Conservation (phyloP, 2,329 filamentous ascomycete genomes). For the Raffaelea deltoideospora region DNA sequence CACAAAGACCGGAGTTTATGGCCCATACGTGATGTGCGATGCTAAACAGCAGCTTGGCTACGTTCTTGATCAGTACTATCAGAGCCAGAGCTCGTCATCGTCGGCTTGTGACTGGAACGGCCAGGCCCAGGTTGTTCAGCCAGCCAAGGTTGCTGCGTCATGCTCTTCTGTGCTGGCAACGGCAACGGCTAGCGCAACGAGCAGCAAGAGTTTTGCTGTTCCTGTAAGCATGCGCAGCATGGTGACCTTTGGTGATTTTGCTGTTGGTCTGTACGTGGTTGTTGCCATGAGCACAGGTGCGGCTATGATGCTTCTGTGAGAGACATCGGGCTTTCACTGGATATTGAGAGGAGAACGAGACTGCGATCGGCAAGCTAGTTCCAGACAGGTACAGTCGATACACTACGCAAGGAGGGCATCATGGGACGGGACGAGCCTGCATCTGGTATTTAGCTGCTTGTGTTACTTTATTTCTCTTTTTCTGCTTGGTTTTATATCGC, state of each 20-base stretch:
- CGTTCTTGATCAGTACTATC: constrained; percentile 61
- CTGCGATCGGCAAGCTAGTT: not conserved
- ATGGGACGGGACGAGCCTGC: not conserved
- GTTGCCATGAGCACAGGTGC: constrained; percentile 37
- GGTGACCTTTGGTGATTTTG: constrained; percentile 31
- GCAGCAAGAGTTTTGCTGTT: constrained; percentile 22
- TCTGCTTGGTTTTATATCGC: not conserved
- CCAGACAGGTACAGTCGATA: not conserved
- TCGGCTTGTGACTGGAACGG: constrained; percentile 59
- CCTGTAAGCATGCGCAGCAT: constrained; percentile 21
- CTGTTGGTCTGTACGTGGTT: constrained; percentile 33
- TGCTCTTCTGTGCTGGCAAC: constrained; percentile 45
- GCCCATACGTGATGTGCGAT: constrained; percentile 65
- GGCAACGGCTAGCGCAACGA: constrained; percentile 24
- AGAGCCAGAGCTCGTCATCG: constrained; percentile 32
- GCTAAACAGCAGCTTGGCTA: constrained; percentile 56
- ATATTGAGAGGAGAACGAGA: not conserved
- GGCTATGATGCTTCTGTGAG: constrained; percentile 38
- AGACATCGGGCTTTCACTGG: too few relatives aligned
- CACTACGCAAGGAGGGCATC: not conserved
- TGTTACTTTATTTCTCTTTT: not conserved
- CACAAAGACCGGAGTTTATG: constrained; percentile 52
- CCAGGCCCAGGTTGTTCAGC: constrained; percentile 39
- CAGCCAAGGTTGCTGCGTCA: constrained; percentile 26
- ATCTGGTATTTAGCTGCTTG: not conserved